Conservation (phyloP, 306 rosid genomes). For the Rubus parviflorus region DNA sequence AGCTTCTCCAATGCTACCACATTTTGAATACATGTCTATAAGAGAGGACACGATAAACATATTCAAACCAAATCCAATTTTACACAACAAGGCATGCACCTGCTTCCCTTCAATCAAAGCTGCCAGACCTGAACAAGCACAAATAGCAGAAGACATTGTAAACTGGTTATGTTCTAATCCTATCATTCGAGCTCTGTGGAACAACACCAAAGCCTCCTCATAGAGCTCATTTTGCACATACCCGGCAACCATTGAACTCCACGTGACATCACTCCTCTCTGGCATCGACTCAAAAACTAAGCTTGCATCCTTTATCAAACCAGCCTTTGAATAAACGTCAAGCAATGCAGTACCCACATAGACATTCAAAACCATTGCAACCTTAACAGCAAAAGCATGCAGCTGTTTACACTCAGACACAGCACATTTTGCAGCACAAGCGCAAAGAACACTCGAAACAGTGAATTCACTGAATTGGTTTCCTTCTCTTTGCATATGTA, state of each 20-base stretch:
- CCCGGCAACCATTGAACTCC: conserved; percentile 91
- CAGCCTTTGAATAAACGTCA: conserved; percentile 74
- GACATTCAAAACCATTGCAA: conserved; percentile 57
- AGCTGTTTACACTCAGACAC: conserved; percentile 64
- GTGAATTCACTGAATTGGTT: conserved; percentile 65
- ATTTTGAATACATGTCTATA: conserved; percentile 85
- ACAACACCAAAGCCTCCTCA: conserved; percentile 73
- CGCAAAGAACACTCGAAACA: conserved; percentile 75
- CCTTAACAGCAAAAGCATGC: conserved; percentile 72
- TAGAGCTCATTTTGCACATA: conserved; percentile 63
- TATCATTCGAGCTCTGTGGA: conserved; percentile 44
- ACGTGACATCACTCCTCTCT: conserved; percentile 64
- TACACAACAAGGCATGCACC: conserved; percentile 61
- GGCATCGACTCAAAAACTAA: conserved; percentile 64
- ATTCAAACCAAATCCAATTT: conserved; percentile 61
- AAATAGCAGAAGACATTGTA: conserved; percentile 60
- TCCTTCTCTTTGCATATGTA: conserved; percentile 72
- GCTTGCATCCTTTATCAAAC: conserved; percentile 56
- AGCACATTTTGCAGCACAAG: conserved; percentile 63
- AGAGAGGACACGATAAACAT: conserved; percentile 59
- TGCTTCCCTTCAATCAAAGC: conserved; percentile 73
- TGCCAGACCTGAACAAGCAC: conserved; percentile 83
- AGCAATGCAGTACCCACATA: conserved; percentile 84
- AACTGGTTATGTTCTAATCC: conserved; percentile 56
- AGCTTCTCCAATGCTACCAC: conserved; percentile 76